Base-by-base conservation (phyloP, 164 flowering plant genomes). In the Akebia trifoliata region DNA sequence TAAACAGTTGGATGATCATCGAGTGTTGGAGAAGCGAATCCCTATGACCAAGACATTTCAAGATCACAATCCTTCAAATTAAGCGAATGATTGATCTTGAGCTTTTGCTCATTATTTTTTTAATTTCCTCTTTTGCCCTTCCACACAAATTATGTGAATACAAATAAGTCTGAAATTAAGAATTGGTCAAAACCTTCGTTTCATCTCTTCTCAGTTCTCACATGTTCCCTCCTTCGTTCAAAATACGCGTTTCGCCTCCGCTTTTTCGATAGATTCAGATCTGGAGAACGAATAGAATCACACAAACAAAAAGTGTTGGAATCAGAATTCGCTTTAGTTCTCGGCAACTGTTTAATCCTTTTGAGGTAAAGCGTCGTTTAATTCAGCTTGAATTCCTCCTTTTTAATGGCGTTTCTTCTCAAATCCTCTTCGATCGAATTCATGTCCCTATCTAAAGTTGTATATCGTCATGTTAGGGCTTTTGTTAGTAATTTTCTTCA, bases 311-410 rank as follows among this genome's bases (percentile, higher is more conserved):
- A 6, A 42, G 46, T 4, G 20, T 42, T 18, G 9, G 54, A 50
- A 30, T 34, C 37, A 31, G 55, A 31, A 21, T 31, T 51, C 1
- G 55, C 39, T 52, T 52, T 28, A 2, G 56, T 32, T 35, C 56
- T 52, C 15, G 32, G 29, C 36, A 35, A 32, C 56, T 18, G 10
- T 22, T 6, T 2, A 49, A 0, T 49, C 35, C 29, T 34, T 12
- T 51, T 51, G 40, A 52, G 56, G 56, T 52, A 52, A 52, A 21
- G n/a, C 28, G 3, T 35, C 12, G 32, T 35, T 21, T 32, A 1
- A 8, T 20, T 34, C 22, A 11, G 37, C 17, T 50, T 22, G 7
- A 30, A 30, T 6, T 17, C 8, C 11, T 8, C 54, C 20, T 34
- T 9, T 28, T 17, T 11, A 50, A 11, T 31, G 12, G 5, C 22